Evolutionary conservation across 2,329 filamentous ascomycete genomes (phyloP).

Genomic region (Scleromitrula shiraiana): DNA sequence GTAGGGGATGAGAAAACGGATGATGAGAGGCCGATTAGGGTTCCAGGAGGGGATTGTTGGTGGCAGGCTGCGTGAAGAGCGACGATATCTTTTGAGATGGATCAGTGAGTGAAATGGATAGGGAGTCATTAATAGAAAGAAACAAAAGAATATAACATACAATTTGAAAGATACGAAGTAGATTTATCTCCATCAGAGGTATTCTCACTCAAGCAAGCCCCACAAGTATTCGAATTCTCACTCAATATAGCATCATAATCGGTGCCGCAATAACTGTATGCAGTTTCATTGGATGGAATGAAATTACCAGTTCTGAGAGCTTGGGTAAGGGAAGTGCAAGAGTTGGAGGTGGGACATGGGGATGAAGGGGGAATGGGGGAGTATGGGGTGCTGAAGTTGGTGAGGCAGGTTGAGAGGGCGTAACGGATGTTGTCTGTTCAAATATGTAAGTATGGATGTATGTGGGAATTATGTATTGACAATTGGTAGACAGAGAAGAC

Average conservation of each 20-base stretch:
- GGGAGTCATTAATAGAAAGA: too few relatives aligned
- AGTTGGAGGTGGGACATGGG: conserved; percentile 19
- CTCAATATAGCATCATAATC: conserved; percentile 17
- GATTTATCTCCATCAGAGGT: conserved; percentile 7
- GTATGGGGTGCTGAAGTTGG: conserved; percentile 21
- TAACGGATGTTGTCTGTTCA: conserved; percentile 27
- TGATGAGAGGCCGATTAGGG: conserved; percentile 20
- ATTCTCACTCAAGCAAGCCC: conserved; percentile 12
- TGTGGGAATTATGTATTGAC: not conserved
- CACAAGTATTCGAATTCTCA: conserved; percentile 9
- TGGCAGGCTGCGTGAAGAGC: conserved; percentile 20
- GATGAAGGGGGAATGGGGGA: conserved; percentile 17
- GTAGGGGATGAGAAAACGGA: conserved; percentile 21
- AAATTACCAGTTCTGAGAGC: conserved; percentile 21
- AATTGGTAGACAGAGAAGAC: too few relatives aligned
- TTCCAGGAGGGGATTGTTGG: conserved; percentile 19
- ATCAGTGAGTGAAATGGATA: too few relatives aligned
- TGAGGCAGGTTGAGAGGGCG: conserved; percentile 23
- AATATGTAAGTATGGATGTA: not conserved
- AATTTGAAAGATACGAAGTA: conserved; percentile 19
- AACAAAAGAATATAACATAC: conserved; percentile 7
- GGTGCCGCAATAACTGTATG: conserved; percentile 25
- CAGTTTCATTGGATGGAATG: conserved; percentile 13
- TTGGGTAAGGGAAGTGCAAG: conserved; percentile 21
- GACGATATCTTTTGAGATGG: not conserved